These are phyloP conservation scores for Fagopyrum homotropicum DNA, from an alignment of 148 eudicot genomes.

Conservation along the genomic window DNA sequence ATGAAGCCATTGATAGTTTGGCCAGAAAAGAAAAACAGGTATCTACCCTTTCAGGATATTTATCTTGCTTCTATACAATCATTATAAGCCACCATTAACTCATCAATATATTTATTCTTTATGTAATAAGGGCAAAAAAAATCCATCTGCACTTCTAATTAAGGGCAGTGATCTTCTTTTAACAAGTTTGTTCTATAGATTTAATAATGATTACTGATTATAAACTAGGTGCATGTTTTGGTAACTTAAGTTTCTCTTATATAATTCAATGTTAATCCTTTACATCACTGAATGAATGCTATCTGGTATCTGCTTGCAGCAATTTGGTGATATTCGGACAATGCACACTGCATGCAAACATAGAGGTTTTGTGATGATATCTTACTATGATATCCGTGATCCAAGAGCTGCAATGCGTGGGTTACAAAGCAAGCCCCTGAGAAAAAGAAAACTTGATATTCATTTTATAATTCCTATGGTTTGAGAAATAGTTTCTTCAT, in stretches of 20 bases:
- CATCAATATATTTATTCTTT: background rate
- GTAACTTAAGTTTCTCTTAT: background rate
- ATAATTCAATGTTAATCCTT: background rate
- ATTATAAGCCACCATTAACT: background rate
- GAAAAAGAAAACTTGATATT: constrained; percentile 86
- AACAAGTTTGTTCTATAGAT: background rate
- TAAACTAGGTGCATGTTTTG: background rate
- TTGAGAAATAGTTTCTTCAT: constrained; percentile 6
- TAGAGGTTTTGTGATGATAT: constrained; percentile 97
- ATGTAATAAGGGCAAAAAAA: background rate
- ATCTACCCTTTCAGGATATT: too few relatives aligned
- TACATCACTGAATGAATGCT: background rate
- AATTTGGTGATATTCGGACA: constrained; percentile 91
- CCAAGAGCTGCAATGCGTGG: constrained; percentile 85
- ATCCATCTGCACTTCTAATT: background rate
- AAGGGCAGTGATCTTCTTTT: background rate
- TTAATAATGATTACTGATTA: background rate
- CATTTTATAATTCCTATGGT: constrained; percentile 98
- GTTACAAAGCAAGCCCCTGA: constrained; percentile 71
- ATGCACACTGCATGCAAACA: constrained; percentile 92
- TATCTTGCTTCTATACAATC: background rate
- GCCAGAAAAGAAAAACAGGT: background rate
- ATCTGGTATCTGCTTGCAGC: constrained; percentile 35
- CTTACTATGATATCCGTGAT: constrained; percentile 91
- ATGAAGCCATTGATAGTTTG: background rate